These are phyloP conservation scores for Piper betle DNA, from an alignment of 164 flowering plant genomes.

Conservation along the genomic window DNA sequence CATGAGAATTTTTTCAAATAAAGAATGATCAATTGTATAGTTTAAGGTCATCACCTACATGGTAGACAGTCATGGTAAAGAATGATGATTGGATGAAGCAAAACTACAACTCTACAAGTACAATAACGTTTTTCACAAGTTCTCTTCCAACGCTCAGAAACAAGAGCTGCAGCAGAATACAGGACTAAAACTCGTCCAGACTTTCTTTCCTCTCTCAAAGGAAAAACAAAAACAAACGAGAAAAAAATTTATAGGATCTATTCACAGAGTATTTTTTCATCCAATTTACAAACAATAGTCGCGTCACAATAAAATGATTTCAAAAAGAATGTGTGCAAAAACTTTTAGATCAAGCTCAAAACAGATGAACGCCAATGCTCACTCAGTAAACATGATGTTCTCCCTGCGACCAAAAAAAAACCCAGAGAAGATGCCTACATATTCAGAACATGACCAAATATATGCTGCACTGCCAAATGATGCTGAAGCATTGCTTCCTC, in stretches of 20 bases:
- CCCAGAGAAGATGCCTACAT: constrained; percentile 85
- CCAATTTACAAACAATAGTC: not conserved
- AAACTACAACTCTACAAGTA: not conserved
- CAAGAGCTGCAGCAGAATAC: not conserved
- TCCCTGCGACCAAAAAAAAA: constrained; percentile 38
- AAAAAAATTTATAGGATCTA: not conserved
- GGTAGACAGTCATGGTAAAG: no score
- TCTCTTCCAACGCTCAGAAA: not conserved
- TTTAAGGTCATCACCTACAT: no score
- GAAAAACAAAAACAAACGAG: no score
- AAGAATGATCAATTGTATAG: no score
- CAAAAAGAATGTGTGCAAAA: not conserved
- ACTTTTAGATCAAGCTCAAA: not conserved
- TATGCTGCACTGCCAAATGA: constrained; percentile 84
- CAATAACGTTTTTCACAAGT: not conserved
- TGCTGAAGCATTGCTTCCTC: constrained; percentile 39
- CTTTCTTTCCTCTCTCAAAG: not conserved
- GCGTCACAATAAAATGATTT: no score
- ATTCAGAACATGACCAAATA: constrained; percentile 97
- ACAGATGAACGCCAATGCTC: not conserved
- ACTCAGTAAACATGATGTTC: not conserved
- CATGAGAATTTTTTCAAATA: no score
- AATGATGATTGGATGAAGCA: no score
- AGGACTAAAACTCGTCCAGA: not conserved
- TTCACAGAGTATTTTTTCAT: not conserved